These are phyloP conservation scores for Trametes sp. DNA, from an alignment of 1,284 basidiomycete species.

Conservation along the genomic window DNA sequence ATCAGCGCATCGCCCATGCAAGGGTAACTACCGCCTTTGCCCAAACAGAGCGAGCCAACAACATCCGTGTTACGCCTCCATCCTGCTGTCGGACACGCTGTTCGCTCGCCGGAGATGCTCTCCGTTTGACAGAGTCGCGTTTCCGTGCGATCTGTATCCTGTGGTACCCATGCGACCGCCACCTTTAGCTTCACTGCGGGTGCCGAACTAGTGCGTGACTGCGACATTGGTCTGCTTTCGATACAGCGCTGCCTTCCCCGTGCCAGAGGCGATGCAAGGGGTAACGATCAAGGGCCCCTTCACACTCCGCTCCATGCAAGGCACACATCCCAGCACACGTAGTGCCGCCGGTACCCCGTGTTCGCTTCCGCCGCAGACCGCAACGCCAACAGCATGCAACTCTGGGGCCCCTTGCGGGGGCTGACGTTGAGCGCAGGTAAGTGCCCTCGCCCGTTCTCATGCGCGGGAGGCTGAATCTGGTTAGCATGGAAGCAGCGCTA, in stretches of 20 bases:
- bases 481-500: conserved; percentile 13
- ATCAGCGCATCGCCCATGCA: background rate
- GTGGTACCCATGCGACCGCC: background rate
- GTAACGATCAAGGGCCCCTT: conserved; percentile 6
- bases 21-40: background rate
- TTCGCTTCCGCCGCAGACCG: background rate
- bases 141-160: background rate
- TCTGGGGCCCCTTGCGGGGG: background rate
- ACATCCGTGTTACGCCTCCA: background rate
- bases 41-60: background rate
- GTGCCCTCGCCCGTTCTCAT: background rate
- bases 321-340: background rate
- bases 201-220: background rate
- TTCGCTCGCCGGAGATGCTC: background rate
- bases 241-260: background rate
- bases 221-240: background rate
- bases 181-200: background rate
- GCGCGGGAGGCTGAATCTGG: conserved; percentile 7
- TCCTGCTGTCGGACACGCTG: background rate
- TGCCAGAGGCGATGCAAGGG: background rate
- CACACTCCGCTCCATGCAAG: conserved; percentile 1
- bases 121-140: background rate
- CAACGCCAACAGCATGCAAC: background rate
- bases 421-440: conserved; percentile 4
- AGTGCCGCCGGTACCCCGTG: conserved; percentile 1